Evolutionary conservation across 768 basidiomycete genomes (phyloP).

Genomic region (Termitomyces titanicus): DNA sequence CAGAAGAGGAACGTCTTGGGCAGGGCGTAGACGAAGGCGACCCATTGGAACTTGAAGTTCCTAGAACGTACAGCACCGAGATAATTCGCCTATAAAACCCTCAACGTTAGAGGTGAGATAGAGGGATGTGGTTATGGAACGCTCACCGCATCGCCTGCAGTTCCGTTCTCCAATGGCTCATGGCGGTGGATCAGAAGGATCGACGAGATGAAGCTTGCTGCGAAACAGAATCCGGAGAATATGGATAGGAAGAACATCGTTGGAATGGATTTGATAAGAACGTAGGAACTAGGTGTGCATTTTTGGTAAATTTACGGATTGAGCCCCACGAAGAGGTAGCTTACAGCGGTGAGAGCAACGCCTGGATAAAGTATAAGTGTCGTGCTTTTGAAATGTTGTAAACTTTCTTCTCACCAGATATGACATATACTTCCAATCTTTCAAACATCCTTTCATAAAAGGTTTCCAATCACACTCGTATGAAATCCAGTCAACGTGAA

Average conservation of each 20-base stretch:
- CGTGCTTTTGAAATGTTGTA: not conserved
- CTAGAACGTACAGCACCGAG: slow-evolving; percentile 32
- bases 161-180: slow-evolving; percentile 30
- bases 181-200: slow-evolving; percentile 33
- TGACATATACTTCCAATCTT: slow-evolving; percentile 46
- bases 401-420: slow-evolving; percentile 30
- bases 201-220: slow-evolving; percentile 32
- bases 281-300: slow-evolving; percentile 26
- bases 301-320: not conserved
- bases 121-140: not conserved
- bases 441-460: slow-evolving; percentile 39
- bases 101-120: not conserved
- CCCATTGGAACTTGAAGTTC: slow-evolving; percentile 34
- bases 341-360: slow-evolving; percentile 25
- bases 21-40: slow-evolving; percentile 48
- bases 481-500: slow-evolving; percentile 54
- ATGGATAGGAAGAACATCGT: slow-evolving; percentile 24
- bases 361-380: slow-evolving; percentile 2
- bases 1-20: slow-evolving; percentile 52
- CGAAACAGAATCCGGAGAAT: slow-evolving; percentile 29
- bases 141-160: slow-evolving; percentile 39
- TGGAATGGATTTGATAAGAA: slow-evolving; percentile 27
- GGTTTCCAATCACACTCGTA: slow-evolving; percentile 49
- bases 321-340: not conserved
- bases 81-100: slow-evolving; percentile 26